Evolutionary conservation across 176 grass and related monocot genomes (phyloP).

Genomic region (Carex kokanica): DNA sequence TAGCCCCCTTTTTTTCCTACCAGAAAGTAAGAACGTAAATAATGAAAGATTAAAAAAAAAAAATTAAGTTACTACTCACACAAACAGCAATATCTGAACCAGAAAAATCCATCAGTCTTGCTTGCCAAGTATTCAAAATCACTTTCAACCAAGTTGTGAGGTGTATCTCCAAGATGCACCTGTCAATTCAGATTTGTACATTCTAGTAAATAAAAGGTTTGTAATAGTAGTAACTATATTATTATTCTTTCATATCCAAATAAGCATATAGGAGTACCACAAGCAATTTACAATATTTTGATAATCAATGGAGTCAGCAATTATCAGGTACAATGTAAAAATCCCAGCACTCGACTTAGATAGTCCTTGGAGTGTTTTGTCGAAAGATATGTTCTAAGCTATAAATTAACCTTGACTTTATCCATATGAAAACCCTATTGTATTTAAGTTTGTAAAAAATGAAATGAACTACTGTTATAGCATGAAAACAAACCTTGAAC

Average conservation of each 20-base stretch:
- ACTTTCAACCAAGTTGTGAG: constrained; percentile 71
- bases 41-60: neutral
- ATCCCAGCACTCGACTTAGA: neutral
- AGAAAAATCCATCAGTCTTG: constrained; percentile 81
- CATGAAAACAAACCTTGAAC: constrained; percentile 62
- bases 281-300: constrained; percentile 5
- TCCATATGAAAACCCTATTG: neutral
- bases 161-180: constrained; percentile 98
- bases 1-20: neutral
- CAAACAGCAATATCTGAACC: constrained; percentile 96
- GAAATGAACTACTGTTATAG: neutral
- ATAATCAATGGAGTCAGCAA: neutral
- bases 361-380: neutral
- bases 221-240: neutral
- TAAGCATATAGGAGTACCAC: neutral
- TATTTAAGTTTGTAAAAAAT: neutral
- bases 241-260: neutral
- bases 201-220: constrained; percentile 27
- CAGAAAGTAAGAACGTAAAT: neutral
- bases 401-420: neutral
- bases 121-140: constrained; percentile 81
- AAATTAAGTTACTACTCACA: constrained; percentile 42
- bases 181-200: constrained; percentile 31
- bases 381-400: neutral
- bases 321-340: neutral